Percentiles rank a stretch among this genome's conserved stretches.
These are phyloP conservation scores for Piromyces sp. DNA, from an alignment of 192 early-diverging fungal species.

Conservation along the genomic window DNA sequence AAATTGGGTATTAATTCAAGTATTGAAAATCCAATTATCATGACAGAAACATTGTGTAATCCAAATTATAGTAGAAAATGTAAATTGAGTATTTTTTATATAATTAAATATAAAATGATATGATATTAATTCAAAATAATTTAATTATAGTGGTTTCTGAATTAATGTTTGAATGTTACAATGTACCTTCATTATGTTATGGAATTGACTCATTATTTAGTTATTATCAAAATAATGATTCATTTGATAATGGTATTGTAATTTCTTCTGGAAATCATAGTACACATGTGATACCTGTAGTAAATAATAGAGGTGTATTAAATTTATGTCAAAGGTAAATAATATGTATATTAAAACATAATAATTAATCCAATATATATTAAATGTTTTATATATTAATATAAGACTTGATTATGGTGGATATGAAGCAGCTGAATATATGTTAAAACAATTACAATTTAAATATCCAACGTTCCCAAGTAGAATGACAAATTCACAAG, in stretches of 20 bases:
- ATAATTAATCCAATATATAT: too few species aligned
- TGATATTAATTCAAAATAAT: background rate
- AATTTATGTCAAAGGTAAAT: conserved; percentile 54
- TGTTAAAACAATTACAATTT: conserved; percentile 72
- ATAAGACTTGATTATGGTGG: conserved; percentile 64
- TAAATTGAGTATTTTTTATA: conserved; percentile 7
- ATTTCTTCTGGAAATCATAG: conserved; percentile 50
- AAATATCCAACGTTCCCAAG: conserved; percentile 81
- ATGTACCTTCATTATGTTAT: conserved; percentile 55
- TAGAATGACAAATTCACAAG: conserved; percentile 56
- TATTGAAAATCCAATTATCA: conserved; percentile 59
- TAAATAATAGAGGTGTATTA: conserved; percentile 33
- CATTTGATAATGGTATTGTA: conserved; percentile 41
- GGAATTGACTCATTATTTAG: conserved; percentile 81
- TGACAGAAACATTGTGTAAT: conserved; percentile 72
- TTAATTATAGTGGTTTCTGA: conserved; percentile 56
- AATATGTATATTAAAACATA: background rate
- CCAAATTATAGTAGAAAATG: conserved; percentile 56
- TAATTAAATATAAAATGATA: too few species aligned
- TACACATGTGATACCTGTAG: conserved; percentile 61
- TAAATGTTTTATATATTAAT: background rate
- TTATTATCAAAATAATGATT: conserved; percentile 48
- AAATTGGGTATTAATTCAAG: conserved; percentile 55
- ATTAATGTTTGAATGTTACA: conserved; percentile 73
- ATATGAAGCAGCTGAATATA: conserved; percentile 49